Evolutionary conservation across 805 yeast species (phyloP), one percentile per base, ranked within the genome.

Genomic region (Starmerella stellata): DNA sequence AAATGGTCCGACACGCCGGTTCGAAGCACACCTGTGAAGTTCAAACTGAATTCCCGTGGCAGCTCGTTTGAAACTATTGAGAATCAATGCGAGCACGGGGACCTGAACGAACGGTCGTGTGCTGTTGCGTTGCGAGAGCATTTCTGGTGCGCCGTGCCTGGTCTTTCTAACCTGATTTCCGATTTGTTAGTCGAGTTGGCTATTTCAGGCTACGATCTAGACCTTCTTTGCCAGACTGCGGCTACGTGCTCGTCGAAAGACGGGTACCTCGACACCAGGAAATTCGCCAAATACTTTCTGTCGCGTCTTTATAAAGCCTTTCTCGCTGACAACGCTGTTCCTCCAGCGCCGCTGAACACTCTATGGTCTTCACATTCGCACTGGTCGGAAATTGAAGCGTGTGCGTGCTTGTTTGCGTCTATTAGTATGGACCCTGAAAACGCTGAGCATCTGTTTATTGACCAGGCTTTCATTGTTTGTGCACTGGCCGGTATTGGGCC

Each of bases 101-200:
- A 25, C 29, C n/a, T n/a, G 29, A 9, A 29, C 16, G 19, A 29
- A n/a, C 16, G 7, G 16, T 8, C 11, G 15, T 29, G 32, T 21
- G 35, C 25, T 21, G 23, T 15, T 32, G 35, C 35, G 4, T 20
- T 42, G 21, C 16, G 33, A 18, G 40, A 39, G 19, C 25, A 42
- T 27, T 38, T 42, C 35, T 42, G 44, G 44, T 44, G 44, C 5
- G 4, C 9, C 15, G 2, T 39, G 23, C 39, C 21, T 15, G 37
- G 23, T 4, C 8, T 32, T 19, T 21, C 39, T 14, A 15, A 16
- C 4, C 21, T 41, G 23, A 19, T 21, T 11, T 36, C 44, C 3
- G 43, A 39, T 15, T 11, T 39, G 4, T n/a, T 42, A 5, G 13
- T 36, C 2, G 37, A 42, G 4, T n/a, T 13, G 18, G 13, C 36